Conservation (phyloP, 192 early-diverging fungal species). For the Mortierella hygrophila region DNA sequence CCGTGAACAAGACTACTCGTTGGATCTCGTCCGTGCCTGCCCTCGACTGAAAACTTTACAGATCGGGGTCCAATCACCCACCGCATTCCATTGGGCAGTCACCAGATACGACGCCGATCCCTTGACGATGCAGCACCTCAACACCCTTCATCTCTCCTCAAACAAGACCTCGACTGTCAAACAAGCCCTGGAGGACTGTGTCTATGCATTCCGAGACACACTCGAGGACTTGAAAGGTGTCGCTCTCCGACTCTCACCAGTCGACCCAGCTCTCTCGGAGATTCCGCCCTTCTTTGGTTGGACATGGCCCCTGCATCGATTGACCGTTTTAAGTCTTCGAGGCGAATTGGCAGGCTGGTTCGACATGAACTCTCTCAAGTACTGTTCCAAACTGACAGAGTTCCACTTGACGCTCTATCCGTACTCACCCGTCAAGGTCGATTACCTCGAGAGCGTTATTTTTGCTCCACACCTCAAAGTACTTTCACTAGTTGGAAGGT, state of each 20-base stretch:
- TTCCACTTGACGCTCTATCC: conserved; percentile 38
- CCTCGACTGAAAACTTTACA: conserved; percentile 28
- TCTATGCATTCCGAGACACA: conserved; percentile 35
- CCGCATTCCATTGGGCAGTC: conserved; percentile 38
- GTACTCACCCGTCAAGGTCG: conserved; percentile 24
- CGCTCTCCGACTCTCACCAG: conserved; percentile 22
- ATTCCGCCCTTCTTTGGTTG: conserved; percentile 31
- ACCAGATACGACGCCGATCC: conserved; percentile 10
- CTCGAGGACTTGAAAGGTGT: conserved; percentile 34
- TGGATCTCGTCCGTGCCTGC: conserved; percentile 20
- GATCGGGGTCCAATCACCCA: conserved; percentile 27
- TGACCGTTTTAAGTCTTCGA: conserved; percentile 15
- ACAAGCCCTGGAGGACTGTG: conserved; percentile 23
- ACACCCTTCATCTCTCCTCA: conserved; percentile 23
- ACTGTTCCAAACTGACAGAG: conserved; percentile 25
- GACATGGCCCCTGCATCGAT: conserved; percentile 24
- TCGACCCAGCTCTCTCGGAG: conserved; percentile 7
- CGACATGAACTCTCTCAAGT: conserved; percentile 29
- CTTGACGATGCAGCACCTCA: not conserved
- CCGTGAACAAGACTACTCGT: conserved; percentile 3
- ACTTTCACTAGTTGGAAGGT: conserved; percentile 20
- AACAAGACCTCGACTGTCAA: conserved; percentile 17
- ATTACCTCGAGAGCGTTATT: conserved; percentile 22
- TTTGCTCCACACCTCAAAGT: conserved; percentile 17
- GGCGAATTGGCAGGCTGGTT: conserved; percentile 45